Evolutionary conservation across 2,329 filamentous ascomycete genomes (phyloP).

Genomic region (Volutella citrinella): DNA sequence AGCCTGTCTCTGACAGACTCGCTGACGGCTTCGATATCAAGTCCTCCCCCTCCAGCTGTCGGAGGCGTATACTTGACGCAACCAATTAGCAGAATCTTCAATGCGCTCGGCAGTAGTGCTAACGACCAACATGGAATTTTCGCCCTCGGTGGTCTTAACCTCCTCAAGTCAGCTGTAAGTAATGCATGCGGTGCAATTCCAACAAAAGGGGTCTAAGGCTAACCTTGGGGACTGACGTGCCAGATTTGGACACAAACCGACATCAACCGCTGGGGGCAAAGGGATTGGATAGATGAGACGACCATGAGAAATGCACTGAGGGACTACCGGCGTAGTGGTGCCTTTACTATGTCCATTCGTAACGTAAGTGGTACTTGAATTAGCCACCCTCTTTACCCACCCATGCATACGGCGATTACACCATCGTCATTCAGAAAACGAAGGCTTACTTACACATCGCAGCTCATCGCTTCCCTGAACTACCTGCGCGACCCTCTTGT

Average conservation of each 20-base stretch:
- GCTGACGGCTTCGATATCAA: constrained; percentile 3
- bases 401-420: not conserved
- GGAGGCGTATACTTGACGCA: constrained; percentile 4
- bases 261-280: too few relatives aligned
- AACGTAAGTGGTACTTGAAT: too few relatives aligned
- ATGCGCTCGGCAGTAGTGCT: constrained; percentile 4
- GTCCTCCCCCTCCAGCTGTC: constrained; percentile 4
- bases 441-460: too few relatives aligned
- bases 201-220: too few relatives aligned
- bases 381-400: too few relatives aligned
- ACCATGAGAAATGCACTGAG: too few relatives aligned
- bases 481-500: constrained; percentile 5
- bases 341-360: too few relatives aligned
- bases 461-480: constrained; percentile 7
- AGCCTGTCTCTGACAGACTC: constrained; percentile 3
- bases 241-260: constrained; percentile 5
- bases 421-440: not conserved
- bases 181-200: too few relatives aligned
- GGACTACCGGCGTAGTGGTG: too few relatives aligned
- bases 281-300: too few relatives aligned
- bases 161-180: constrained; percentile 10
- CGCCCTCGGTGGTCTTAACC: constrained; percentile 3
- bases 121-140: constrained; percentile 4
- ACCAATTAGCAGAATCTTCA: constrained; percentile 6
- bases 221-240: not conserved